A percentile compares a stretch with the other conserved stretches of the same genome.
Conservation (phyloP, 495 filamentous ascomycete species). For the Bombardia bombarda region DNA sequence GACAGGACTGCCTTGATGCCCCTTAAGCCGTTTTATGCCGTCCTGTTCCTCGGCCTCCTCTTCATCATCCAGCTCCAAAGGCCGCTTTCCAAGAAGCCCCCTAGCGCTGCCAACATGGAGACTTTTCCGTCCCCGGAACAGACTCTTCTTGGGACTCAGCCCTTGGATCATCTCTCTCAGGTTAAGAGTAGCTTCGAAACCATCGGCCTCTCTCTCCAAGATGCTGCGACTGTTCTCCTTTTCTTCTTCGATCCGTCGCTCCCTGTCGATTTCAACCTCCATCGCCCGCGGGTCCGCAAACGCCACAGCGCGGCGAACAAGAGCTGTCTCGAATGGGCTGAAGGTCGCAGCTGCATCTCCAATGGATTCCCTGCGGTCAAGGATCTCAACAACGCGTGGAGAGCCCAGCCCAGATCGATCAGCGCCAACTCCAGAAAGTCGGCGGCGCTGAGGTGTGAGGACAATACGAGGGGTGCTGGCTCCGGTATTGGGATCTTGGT, state of each 20-base stretch:
- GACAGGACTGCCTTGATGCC: conserved; percentile 66
- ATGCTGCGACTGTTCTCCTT: conserved; percentile 52
- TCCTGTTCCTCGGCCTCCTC: conserved; percentile 56
- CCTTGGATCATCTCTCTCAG: conserved; percentile 71
- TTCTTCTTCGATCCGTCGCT: conserved; percentile 55
- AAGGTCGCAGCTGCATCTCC: conserved; percentile 58
- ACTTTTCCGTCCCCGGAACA: conserved; percentile 62
- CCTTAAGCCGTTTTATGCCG: conserved; percentile 62
- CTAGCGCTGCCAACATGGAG: conserved; percentile 67
- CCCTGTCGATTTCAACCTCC: conserved; percentile 60
- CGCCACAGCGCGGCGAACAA: conserved; percentile 39
- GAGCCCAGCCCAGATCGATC: conserved; percentile 73
- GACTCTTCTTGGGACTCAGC: conserved; percentile 67
- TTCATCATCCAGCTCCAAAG: conserved; percentile 60
- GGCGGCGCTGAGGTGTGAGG: conserved; percentile 52
- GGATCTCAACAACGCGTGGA: conserved; percentile 62
- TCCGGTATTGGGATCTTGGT: conserved; percentile 48
- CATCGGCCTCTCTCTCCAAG: conserved; percentile 40
- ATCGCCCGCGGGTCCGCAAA: conserved; percentile 62
- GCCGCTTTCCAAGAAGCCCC: conserved; percentile 68
- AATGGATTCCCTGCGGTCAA: conserved; percentile 66
- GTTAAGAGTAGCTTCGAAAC: conserved; percentile 49
- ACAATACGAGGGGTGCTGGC: conserved; percentile 55
- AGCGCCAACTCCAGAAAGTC: conserved; percentile 66
- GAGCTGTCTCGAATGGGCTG: conserved; percentile 32